Percentiles rank a stretch among this genome's conserved stretches.
Conservation (phyloP, 495 filamentous ascomycete species). For the Daldinia loculata region DNA sequence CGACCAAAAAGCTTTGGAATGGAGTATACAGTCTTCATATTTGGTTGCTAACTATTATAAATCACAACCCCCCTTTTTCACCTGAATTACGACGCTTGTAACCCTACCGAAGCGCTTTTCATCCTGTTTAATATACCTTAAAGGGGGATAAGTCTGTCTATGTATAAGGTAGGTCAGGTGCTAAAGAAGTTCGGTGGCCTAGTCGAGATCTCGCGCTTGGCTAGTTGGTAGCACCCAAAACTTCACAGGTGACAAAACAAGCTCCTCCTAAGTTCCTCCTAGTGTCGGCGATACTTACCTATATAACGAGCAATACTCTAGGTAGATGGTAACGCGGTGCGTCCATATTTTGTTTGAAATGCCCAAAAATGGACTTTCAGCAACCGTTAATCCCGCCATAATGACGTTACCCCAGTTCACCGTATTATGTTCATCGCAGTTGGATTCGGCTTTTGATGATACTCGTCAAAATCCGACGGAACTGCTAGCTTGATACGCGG, state of each 20-base stretch:
- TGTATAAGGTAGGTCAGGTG: not conserved
- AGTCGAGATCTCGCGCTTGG: not conserved
- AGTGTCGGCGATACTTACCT: conserved; percentile 15
- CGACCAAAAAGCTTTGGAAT: not conserved
- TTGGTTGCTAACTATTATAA: not conserved
- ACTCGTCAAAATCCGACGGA: not conserved
- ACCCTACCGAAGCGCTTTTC: not conserved
- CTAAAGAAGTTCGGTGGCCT: not conserved
- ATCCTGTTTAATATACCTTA: not conserved
- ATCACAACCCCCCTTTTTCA: not conserved
- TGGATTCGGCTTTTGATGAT: not conserved
- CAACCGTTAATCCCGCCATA: not conserved
- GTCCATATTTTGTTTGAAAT: not conserved
- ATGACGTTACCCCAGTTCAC: not conserved
- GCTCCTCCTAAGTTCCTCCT: not conserved
- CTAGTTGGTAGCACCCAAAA: not conserved
- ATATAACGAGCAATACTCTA: not conserved
- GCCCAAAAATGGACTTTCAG: not conserved
- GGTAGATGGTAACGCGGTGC: conserved; percentile 2
- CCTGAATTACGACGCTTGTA: not conserved
- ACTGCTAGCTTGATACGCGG: not conserved
- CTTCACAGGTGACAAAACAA: not conserved
- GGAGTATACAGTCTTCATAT: not conserved
- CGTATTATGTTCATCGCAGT: not conserved
- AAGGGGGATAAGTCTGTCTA: not conserved